A percentile compares a stretch with the other conserved stretches of the same genome.
Conservation (phyloP, 192 early-diverging fungal genomes). For the Podila epigama region DNA sequence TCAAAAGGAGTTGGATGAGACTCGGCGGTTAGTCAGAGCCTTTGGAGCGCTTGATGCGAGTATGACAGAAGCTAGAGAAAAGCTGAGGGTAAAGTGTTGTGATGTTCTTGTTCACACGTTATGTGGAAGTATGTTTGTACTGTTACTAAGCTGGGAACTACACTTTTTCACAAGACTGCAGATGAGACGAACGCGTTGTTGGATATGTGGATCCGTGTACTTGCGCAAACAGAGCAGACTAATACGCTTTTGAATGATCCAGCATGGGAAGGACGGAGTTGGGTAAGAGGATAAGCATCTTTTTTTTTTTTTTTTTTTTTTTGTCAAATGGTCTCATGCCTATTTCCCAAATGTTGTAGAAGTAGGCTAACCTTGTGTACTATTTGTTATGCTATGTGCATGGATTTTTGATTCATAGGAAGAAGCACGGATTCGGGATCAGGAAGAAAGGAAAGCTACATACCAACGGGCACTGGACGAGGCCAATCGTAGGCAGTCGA, state of each 20-base stretch:
- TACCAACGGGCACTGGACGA: constrained; percentile 41
- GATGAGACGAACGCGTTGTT: constrained; percentile 51
- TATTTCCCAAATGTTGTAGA: too few relatives aligned
- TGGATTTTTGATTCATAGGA: constrained; percentile 14
- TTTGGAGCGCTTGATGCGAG: constrained; percentile 35
- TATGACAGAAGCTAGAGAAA: constrained; percentile 32
- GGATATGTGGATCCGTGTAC: constrained; percentile 53
- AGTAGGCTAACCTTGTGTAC: not conserved
- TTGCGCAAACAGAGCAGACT: constrained; percentile 49
- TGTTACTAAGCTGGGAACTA: not conserved
- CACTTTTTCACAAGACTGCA: constrained; percentile 33
- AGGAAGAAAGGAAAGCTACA: constrained; percentile 31
- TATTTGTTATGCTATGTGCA: not conserved
- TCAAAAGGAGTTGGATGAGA: constrained; percentile 22
- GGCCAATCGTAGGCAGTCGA: constrained; percentile 6
- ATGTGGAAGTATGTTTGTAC: too few relatives aligned
- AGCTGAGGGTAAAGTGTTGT: constrained; percentile 11
- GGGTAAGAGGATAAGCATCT: constrained; percentile 17
- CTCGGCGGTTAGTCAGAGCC: constrained; percentile 9
- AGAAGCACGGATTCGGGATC: constrained; percentile 27
- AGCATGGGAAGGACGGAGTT: constrained; percentile 38
- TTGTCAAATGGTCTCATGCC: not conserved
- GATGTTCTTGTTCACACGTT: not conserved
- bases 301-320: not conserved
- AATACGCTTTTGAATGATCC: constrained; percentile 42